These are phyloP conservation scores for Diaporthe amygdali DNA, from an alignment of 2,329 filamentous ascomycete genomes.

Conservation along the genomic window DNA sequence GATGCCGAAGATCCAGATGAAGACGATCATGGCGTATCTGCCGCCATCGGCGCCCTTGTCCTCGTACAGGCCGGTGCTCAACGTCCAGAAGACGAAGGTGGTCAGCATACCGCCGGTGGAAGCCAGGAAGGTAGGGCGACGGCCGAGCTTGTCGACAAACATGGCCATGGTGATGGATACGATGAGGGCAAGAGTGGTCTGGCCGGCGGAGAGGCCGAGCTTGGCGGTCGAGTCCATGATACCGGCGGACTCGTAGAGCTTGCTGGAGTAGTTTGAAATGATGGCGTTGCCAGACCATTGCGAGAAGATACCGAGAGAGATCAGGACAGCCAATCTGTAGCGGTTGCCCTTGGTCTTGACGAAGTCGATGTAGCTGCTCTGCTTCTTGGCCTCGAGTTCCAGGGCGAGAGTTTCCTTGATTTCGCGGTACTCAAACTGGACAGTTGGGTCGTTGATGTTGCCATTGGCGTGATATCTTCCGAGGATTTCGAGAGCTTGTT, in stretches of 20 bases:
- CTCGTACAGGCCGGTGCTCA: slow-evolving; percentile 51
- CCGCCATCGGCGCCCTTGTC: slow-evolving; percentile 40
- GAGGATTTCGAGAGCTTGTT: slow-evolving; percentile 60
- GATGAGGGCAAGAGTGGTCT: slow-evolving; percentile 57
- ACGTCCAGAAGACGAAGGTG: slow-evolving; percentile 57
- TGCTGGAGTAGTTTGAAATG: slow-evolving; percentile 62
- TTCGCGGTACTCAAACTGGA: slow-evolving; percentile 64
- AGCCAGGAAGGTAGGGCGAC: slow-evolving; percentile 60
- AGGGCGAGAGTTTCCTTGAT: slow-evolving; percentile 63
- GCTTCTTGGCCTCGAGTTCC: slow-evolving; percentile 52
- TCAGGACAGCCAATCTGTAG: slow-evolving; percentile 55
- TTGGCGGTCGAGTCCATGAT: slow-evolving; percentile 50
- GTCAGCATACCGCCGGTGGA: slow-evolving; percentile 49
- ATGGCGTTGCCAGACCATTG: slow-evolving; percentile 67
- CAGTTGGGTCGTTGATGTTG: slow-evolving; percentile 54
- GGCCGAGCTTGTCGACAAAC: slow-evolving; percentile 59
- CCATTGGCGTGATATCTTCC: slow-evolving; percentile 63
- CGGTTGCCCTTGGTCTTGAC: slow-evolving; percentile 62
- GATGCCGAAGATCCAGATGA: slow-evolving; percentile 44
- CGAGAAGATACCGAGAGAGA: slow-evolving; percentile 63
- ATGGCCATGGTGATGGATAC: slow-evolving; percentile 57
- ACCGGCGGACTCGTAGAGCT: slow-evolving; percentile 59
- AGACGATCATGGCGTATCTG: slow-evolving; percentile 49
- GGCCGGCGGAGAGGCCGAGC: slow-evolving; percentile 53
- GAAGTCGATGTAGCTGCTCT: slow-evolving; percentile 58